These are phyloP conservation scores for Acer yangbiense DNA, from an alignment of 345 rosid genomes.

Conservation along the genomic window DNA sequence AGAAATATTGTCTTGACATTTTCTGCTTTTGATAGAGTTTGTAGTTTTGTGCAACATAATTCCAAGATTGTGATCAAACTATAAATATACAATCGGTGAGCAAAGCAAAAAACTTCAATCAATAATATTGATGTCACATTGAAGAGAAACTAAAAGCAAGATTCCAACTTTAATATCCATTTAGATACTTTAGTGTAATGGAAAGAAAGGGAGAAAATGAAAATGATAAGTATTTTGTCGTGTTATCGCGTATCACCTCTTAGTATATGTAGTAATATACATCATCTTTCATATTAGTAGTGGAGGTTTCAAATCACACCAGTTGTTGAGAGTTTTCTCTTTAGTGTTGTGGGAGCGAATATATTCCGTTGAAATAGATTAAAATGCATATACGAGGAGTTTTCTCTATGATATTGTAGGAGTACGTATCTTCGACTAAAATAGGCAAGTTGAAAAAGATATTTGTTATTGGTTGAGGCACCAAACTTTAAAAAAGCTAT, in stretches of 20 bases:
- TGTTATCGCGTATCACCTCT: too few species aligned
- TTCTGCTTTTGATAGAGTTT: not conserved
- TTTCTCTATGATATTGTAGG: too few species aligned
- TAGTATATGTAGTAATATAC: too few species aligned
- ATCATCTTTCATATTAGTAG: too few species aligned
- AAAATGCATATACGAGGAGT: too few species aligned
- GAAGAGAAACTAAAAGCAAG: not conserved
- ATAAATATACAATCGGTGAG: not conserved
- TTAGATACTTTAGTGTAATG: not conserved
- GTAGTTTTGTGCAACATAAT: conserved; percentile 3
- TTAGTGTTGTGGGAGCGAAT: too few species aligned
- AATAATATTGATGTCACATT: not conserved
- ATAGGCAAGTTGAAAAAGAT: not conserved
- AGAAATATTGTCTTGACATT: not conserved
- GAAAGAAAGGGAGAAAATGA: not conserved
- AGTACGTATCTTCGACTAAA: too few species aligned
- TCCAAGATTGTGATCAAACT: not conserved
- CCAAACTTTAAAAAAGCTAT: not conserved
- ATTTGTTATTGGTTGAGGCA: too few species aligned
- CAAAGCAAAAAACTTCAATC: too few species aligned
- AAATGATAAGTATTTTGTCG: not conserved
- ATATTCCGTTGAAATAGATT: too few species aligned
- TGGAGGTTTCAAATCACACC: too few species aligned
- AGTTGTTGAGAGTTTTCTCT: too few species aligned
- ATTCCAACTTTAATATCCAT: conserved; percentile 1